phyloP scores from a whole-genome alignment of 2,329 filamentous ascomycete genomes.

The Aspergillus thermomutatus region DNA sequence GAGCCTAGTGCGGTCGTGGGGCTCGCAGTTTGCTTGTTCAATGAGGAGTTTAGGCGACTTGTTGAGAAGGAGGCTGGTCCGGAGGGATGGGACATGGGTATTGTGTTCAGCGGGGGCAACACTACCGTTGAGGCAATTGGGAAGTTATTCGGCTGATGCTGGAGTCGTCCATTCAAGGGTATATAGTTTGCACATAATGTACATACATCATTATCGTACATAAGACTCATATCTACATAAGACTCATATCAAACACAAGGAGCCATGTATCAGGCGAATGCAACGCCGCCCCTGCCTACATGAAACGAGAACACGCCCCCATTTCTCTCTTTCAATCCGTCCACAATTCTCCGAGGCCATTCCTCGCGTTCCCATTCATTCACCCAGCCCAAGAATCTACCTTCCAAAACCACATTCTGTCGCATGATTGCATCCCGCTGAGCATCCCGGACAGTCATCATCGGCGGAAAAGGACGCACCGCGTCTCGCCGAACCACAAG shows the following conservation, averaged over 20 bases:
- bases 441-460: conserved; percentile 31
- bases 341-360: conserved; percentile 31
- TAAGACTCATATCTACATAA: not conserved
- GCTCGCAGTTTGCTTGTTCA: conserved; percentile 75
- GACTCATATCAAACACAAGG: not conserved
- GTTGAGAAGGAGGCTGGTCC: conserved; percentile 63
- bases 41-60: conserved; percentile 74
- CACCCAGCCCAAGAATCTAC: conserved; percentile 35
- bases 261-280: conserved; percentile 5
- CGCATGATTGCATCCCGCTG: conserved; percentile 33
- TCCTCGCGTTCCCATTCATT: conserved; percentile 35
- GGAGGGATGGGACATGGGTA: conserved; percentile 68
- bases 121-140: conserved; percentile 60
- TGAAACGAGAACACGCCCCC: conserved; percentile 32
- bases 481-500: conserved; percentile 34
- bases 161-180: not conserved
- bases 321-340: conserved; percentile 24
- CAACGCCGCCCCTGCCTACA: conserved; percentile 23
- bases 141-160: conserved; percentile 46
- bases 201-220: not conserved
- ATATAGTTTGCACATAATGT: not conserved
- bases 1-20: conserved; percentile 86
- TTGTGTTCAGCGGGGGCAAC: conserved; percentile 63
- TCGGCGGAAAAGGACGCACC: conserved; percentile 35
- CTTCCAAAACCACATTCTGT: conserved; percentile 32